Percentiles rank a stretch among this genome's conserved stretches.
These are phyloP conservation scores for Ogataea populi-albae DNA, from an alignment of 805 yeast genomes.

Conservation along the genomic window DNA sequence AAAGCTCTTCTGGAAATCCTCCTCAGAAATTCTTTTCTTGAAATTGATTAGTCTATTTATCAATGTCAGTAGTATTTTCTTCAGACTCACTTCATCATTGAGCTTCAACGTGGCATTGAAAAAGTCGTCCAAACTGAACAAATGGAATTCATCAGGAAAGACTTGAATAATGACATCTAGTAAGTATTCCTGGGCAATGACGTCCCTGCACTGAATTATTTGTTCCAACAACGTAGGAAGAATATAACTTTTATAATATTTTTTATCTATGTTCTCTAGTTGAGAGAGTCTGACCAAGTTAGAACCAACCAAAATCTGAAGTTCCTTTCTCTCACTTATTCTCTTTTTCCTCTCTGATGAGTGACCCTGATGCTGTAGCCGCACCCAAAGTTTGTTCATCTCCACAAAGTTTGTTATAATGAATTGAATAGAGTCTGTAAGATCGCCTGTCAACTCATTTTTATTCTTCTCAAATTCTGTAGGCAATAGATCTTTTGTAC, in stretches of 20 bases:
- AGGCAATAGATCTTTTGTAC: conserved; percentile 68
- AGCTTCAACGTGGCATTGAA: conserved; percentile 64
- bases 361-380: conserved; percentile 94
- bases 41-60: conserved; percentile 67
- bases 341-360: conserved; percentile 75
- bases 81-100: conserved; percentile 66
- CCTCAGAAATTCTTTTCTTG: conserved; percentile 38
- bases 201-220: conserved; percentile 87
- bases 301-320: conserved; percentile 89
- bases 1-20: conserved; percentile 20
- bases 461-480: conserved; percentile 21
- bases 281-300: conserved; percentile 88
- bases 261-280: conserved; percentile 66
- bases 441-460: conserved; percentile 32
- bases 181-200: conserved; percentile 87
- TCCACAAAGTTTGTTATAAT: conserved; percentile 86
- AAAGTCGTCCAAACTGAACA: conserved; percentile 65
- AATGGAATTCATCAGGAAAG: conserved; percentile 90
- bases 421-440: conserved; percentile 72
- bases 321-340: conserved; percentile 76
- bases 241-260: conserved; percentile 47
- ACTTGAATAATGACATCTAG: conserved; percentile 91
- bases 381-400: conserved; percentile 97
- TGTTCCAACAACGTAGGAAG: conserved; percentile 85
- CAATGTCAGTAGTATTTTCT: conserved; percentile 64